A percentile compares a stretch with the other conserved stretches of the same genome.
These are phyloP conservation scores for Citrus inodora DNA, from an alignment of 345 rosid species.

Conservation along the genomic window DNA sequence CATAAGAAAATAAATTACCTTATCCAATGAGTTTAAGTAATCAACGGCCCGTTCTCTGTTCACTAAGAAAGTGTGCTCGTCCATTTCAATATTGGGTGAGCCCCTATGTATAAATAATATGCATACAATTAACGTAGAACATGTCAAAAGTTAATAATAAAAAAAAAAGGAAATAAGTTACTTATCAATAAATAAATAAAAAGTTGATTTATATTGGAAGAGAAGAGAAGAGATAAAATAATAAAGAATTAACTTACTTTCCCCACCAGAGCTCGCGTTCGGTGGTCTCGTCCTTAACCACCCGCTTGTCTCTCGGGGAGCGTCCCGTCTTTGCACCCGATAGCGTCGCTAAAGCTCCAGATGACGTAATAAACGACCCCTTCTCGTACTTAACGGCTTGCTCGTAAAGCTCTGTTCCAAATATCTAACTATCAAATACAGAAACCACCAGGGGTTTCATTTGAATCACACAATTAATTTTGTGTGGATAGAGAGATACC, in stretches of 20 bases:
- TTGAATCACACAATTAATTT: background rate
- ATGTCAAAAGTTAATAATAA: background rate
- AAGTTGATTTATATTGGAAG: no score
- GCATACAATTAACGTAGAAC: background rate
- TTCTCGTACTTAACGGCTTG: slow-evolving; percentile 84
- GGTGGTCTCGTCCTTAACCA: slow-evolving; percentile 67
- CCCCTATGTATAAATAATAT: slow-evolving; percentile 40
- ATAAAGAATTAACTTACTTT: slow-evolving; percentile 48
- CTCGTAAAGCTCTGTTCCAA: slow-evolving; percentile 77
- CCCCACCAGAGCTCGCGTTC: slow-evolving; percentile 95
- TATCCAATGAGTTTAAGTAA: slow-evolving; percentile 91
- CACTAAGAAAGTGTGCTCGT: slow-evolving; percentile 86
- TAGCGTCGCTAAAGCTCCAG: slow-evolving; percentile 90
- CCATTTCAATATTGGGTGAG: slow-evolving; percentile 98
- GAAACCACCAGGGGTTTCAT: no score
- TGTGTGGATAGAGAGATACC: slow-evolving; percentile 33
- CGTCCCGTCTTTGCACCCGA: slow-evolving; percentile 97
- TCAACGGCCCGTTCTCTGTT: slow-evolving; percentile 98
- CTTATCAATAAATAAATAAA: background rate
- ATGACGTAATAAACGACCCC: slow-evolving; percentile 83
- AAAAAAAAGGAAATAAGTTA: background rate
- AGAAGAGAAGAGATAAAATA: no score
- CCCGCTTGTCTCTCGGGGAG: slow-evolving; percentile 90
- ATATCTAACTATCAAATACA: background rate
- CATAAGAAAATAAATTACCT: slow-evolving; percentile 35